Evolutionary conservation across 768 basidiomycete species (phyloP).

Genomic region (Pholiota molesta): DNA sequence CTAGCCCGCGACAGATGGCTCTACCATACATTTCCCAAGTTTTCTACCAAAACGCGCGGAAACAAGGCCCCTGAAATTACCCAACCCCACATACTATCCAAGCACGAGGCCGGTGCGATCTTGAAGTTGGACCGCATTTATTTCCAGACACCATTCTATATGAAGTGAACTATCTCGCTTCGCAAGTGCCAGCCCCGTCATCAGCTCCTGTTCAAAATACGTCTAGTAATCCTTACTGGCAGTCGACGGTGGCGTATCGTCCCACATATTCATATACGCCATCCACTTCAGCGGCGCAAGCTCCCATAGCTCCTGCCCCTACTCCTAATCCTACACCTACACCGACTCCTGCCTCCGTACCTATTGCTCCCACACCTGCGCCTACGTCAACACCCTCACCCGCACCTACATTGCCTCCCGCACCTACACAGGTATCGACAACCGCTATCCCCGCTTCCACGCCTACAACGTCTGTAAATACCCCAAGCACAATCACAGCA

Average conservation of each 20-base stretch:
- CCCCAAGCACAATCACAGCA: background rate
- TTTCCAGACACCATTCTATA: conserved; percentile 72
- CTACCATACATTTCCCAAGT: conserved; percentile 66
- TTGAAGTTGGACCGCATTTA: conserved; percentile 76
- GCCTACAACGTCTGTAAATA: background rate
- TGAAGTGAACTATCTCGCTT: conserved; percentile 69
- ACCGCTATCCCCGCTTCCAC: background rate
- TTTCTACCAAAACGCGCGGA: conserved; percentile 65
- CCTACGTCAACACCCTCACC: background rate
- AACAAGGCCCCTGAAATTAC: conserved; percentile 54
- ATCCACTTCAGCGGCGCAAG: conserved; percentile 8
- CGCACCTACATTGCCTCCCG: background rate
- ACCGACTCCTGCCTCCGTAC: conserved; percentile 12
- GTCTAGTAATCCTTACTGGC: conserved; percentile 25
- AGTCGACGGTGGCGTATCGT: conserved; percentile 18
- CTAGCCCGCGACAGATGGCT: conserved; percentile 77
- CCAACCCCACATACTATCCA: conserved; percentile 72
- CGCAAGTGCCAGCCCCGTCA: conserved; percentile 18
- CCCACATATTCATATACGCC: conserved; percentile 11
- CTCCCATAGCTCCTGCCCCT: background rate
- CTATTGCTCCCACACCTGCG: conserved; percentile 19
- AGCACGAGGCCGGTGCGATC: conserved; percentile 65
- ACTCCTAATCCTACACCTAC: conserved; percentile 4
- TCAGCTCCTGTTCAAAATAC: conserved; percentile 26
- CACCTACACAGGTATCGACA: background rate